Conservation (phyloP, 1,284 basidiomycete species). For the Sanghuangporus weigelae region DNA sequence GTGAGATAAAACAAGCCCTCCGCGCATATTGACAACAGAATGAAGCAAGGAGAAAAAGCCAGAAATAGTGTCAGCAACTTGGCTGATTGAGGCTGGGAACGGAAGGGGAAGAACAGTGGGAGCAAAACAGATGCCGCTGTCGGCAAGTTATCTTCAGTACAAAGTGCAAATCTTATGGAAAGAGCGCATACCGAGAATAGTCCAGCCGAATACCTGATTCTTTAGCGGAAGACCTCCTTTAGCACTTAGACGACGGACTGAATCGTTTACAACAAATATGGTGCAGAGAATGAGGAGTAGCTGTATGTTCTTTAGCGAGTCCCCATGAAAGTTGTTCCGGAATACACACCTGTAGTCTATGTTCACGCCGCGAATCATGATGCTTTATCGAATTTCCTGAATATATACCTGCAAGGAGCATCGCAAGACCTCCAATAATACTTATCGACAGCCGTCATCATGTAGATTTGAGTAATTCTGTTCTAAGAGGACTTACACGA, state of each 20-base stretch:
- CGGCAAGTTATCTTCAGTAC: not conserved
- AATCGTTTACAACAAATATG: conserved; percentile 51
- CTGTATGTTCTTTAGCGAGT: conserved; percentile 20
- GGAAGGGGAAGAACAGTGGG: conserved; percentile 28
- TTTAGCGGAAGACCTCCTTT: conserved; percentile 63
- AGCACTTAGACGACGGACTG: conserved; percentile 53
- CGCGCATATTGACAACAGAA: conserved; percentile 78
- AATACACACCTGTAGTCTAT: conserved; percentile 2
- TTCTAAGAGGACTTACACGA: conserved; percentile 46
- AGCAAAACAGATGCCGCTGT: not conserved
- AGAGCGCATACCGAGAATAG: conserved; percentile 47
- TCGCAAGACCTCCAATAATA: conserved; percentile 10
- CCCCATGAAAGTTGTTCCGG: conserved; percentile 20
- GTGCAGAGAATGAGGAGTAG: conserved; percentile 40
- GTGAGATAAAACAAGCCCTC: conserved; percentile 79
- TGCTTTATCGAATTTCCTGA: conserved; percentile 1
- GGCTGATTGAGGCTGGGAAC: conserved; percentile 35
- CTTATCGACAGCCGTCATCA: not conserved
- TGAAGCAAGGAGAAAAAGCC: conserved; percentile 72
- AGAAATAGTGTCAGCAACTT: conserved; percentile 60
- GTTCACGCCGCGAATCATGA: not conserved
- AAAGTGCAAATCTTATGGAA: not conserved
- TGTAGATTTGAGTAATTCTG: not conserved
- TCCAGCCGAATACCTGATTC: conserved; percentile 68
- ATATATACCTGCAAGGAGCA: conserved; percentile 5